A percentile compares a stretch with the other conserved stretches of the same genome.
Conservation (phyloP, 2,329 filamentous ascomycete genomes). For the Aspergillus carbonarius region DNA sequence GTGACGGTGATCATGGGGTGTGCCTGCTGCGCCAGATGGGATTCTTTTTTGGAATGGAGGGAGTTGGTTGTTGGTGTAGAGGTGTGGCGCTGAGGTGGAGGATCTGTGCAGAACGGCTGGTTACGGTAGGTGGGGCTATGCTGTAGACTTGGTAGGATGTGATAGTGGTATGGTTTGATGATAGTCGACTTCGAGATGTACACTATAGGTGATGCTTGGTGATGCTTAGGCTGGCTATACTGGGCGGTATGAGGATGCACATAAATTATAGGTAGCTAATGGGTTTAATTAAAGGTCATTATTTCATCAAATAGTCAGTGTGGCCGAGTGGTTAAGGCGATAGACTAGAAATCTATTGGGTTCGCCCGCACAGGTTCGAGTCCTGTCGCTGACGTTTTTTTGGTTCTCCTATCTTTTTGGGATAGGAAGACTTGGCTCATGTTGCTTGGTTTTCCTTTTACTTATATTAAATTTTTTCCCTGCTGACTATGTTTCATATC, state of each 20-base stretch:
- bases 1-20: too few relatives aligned
- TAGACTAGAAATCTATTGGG: slow-evolving; percentile 1
- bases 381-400: slow-evolving; percentile 35
- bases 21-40: too few relatives aligned
- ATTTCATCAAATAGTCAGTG: not conserved
- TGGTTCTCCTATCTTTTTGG: not conserved
- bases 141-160: too few relatives aligned
- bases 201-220: too few relatives aligned
- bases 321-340: not conserved
- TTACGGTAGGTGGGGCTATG: too few relatives aligned
- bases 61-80: too few relatives aligned
- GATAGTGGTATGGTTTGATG: too few relatives aligned
- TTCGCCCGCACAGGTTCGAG: slow-evolving; percentile 20
- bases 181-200: too few relatives aligned
- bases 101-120: too few relatives aligned
- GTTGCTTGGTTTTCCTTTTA: not conserved
- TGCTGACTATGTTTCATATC: not conserved
- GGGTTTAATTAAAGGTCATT: not conserved
- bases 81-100: too few relatives aligned
- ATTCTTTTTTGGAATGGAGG: too few relatives aligned
- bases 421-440: not conserved
- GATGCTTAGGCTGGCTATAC: too few relatives aligned
- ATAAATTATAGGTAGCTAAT: not conserved
- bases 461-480: not conserved
- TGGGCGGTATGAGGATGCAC: not conserved